phyloP scores from a whole-genome alignment of 2,329 filamentous ascomycete species.

The Hymenoscyphus infarciens region DNA sequence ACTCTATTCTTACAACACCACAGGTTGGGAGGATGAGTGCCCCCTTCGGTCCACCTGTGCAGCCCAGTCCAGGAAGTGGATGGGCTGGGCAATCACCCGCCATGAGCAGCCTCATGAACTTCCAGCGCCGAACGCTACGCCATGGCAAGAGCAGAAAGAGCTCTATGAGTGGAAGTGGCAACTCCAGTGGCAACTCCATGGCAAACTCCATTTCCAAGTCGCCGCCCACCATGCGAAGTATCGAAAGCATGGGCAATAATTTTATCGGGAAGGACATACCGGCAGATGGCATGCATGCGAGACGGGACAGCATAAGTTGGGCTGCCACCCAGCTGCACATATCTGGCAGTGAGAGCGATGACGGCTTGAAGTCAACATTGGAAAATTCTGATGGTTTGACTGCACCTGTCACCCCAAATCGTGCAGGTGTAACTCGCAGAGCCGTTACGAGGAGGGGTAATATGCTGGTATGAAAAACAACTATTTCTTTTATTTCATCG shows the following conservation, averaged over 20 bases:
- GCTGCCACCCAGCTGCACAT: conserved; percentile 87
- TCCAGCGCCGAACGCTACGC: conserved; percentile 59
- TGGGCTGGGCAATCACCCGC: conserved; percentile 70
- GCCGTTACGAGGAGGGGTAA: conserved; percentile 85
- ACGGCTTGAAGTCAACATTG: conserved; percentile 51
- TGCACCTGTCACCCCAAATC: conserved; percentile 41
- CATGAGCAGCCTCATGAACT: conserved; percentile 74
- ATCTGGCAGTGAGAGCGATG: conserved; percentile 75
- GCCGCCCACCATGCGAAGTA: conserved; percentile 55
- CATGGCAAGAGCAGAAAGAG: conserved; percentile 62
- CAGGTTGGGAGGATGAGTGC: conserved; percentile 62
- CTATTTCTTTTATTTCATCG: background rate
- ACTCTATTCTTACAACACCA: conserved; percentile 78
- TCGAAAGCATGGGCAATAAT: conserved; percentile 36
- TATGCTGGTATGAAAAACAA: conserved; percentile 63
- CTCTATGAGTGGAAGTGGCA: conserved; percentile 68
- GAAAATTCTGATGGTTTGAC: conserved; percentile 39
- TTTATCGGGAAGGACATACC: conserved; percentile 52
- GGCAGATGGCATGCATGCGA: conserved; percentile 49
- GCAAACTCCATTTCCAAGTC: conserved; percentile 70
- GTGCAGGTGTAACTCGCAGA: conserved; percentile 69
- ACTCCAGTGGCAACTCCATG: conserved; percentile 67
- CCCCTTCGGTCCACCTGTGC: conserved; percentile 38
- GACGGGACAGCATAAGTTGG: conserved; percentile 85
- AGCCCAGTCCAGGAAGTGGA: conserved; percentile 53